These are phyloP conservation scores for Cryoendolithus antarcticus DNA, from an alignment of 2,329 filamentous ascomycete genomes.

Conservation along the genomic window DNA sequence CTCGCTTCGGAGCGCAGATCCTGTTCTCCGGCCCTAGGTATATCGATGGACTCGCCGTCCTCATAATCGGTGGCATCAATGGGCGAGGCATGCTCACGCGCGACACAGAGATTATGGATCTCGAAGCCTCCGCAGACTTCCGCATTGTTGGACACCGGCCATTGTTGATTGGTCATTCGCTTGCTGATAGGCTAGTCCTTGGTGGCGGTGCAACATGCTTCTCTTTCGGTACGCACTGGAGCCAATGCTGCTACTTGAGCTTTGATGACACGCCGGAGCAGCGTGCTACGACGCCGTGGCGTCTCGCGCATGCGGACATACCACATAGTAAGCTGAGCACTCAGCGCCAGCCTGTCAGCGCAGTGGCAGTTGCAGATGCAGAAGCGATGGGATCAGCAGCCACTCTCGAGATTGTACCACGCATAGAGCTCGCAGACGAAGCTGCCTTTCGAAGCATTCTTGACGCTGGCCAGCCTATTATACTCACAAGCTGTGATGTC, in stretches of 20 bases:
- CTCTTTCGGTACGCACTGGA: conserved; percentile 82
- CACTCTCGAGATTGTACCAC: conserved; percentile 28
- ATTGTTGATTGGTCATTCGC: conserved; percentile 58
- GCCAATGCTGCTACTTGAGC: conserved; percentile 30
- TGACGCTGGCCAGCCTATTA: conserved; percentile 44
- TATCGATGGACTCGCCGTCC: conserved; percentile 27
- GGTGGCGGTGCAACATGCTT: conserved; percentile 83
- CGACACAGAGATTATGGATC: conserved; percentile 41
- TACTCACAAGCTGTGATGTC: conserved; percentile 54
- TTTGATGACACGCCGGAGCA: not conserved
- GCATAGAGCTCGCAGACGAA: conserved; percentile 38
- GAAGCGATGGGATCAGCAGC: too few species aligned
- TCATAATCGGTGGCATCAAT: conserved; percentile 41
- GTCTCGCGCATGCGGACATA: conserved; percentile 14
- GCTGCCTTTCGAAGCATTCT: conserved; percentile 51
- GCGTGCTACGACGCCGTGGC: conserved; percentile 9
- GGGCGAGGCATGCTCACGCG: conserved; percentile 30
- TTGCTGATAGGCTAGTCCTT: conserved; percentile 44
- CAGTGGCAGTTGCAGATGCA: too few species aligned
- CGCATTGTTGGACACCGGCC: conserved; percentile 28
- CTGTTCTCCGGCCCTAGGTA: conserved; percentile 25
- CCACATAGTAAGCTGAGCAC: conserved; percentile 2
- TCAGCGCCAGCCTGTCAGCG: too few species aligned
- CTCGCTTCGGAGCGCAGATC: conserved; percentile 40
- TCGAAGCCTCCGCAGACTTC: not conserved